Percentiles rank a stretch among this genome's conserved stretches.
Evolutionary conservation across 83 land plant genomes (phyloP).

Genomic region (Isoetes engelmannii): DNA sequence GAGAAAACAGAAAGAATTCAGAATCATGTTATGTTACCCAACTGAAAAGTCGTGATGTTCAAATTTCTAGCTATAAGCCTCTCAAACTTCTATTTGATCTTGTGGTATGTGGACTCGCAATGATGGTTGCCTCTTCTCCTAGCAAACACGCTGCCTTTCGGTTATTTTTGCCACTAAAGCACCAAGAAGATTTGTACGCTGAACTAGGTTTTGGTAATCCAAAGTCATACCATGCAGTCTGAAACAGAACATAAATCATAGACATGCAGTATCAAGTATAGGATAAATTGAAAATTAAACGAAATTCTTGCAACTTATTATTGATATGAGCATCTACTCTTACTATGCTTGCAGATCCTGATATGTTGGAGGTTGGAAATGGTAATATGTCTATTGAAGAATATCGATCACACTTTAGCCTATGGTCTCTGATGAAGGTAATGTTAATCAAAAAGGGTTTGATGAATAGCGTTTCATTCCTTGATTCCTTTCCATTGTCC

Average conservation of each 20-base stretch:
- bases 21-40: not conserved
- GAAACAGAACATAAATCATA: too few relatives aligned
- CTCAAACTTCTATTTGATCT: not conserved
- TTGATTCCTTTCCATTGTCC: not conserved
- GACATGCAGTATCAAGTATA: too few relatives aligned
- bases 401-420: conserved; percentile 74
- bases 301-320: too few relatives aligned
- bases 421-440: conserved; percentile 83
- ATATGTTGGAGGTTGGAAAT: conserved; percentile 93
- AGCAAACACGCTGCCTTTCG: too few relatives aligned
- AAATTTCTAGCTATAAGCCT: too few relatives aligned
- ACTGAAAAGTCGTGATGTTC: too few relatives aligned
- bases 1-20: not conserved
- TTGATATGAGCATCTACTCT: too few relatives aligned
- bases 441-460: not conserved
- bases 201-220: too few relatives aligned
- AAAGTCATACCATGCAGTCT: too few relatives aligned
- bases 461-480: not conserved
- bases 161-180: too few relatives aligned
- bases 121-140: not conserved
- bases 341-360: conserved; percentile 59
- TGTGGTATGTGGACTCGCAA: not conserved
- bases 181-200: too few relatives aligned
- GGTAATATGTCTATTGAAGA: conserved; percentile 70
- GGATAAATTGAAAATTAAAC: too few relatives aligned